Base-by-base conservation (phyloP, 192 early-diverging fungal species). In the Coemansia biformis region DNA sequence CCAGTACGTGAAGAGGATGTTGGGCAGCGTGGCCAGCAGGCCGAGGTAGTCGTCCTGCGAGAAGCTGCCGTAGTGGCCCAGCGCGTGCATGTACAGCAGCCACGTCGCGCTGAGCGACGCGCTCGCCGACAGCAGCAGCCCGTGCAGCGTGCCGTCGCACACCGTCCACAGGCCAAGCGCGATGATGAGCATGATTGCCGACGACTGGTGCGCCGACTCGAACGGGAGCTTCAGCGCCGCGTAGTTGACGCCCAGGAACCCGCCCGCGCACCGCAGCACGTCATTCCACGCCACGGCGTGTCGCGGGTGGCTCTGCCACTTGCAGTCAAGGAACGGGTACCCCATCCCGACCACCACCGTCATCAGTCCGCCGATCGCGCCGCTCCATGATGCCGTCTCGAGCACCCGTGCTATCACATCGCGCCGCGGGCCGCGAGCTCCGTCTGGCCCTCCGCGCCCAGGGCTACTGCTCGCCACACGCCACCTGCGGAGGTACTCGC, bases 171-270 rank as follows among this genome's bases (percentile, higher is more conserved):
- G 36, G 0, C 69, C 69, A 49, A 66, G 48, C 43, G 69, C 56
- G 17, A 73, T 73, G 36, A 73, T 73, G 9, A 61, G 55, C 69
- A 66, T 60, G 31, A 60, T 42, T 18, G 45, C 17, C 12, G 63
- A 43, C 45, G 69, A 65, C 53, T 73, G 69, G 29, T 37, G 36
- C 8, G 58, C 58, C 22, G 57, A 52, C 57, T 73, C 63, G 43
- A 73, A 73, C 32, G 69, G 69, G 41, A 73, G 58, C 16, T 73
- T 73, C 18, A 73, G 49, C 26, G 63, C 63, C 7, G 69, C 69
- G n/a, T 66, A 73, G 50, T 73, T 73, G 57, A 73, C 54, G 30
- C 58, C 69, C 31, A 73, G 56, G 19, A 73, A 73, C 1, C 69
- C 69, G 34, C 69, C 69, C 8, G 46, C 69, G 28, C 69, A 66